Conservation (phyloP, 2,329 filamentous ascomycete genomes). For the Apiospora hydei region DNA sequence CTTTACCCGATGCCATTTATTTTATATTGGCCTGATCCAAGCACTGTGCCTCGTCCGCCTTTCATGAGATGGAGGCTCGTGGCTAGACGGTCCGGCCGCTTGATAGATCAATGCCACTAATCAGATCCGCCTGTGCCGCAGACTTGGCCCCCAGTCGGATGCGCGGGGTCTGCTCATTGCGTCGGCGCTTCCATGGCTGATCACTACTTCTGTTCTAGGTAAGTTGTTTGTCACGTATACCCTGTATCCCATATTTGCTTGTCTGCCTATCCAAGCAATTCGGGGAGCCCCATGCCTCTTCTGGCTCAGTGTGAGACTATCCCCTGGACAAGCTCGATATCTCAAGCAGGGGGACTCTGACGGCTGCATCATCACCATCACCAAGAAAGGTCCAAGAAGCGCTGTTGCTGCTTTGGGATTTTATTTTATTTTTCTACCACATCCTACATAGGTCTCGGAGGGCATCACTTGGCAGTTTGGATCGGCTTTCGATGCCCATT, state of each 20-base stretch:
- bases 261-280: not conserved
- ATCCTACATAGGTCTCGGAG: not conserved
- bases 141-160: not conserved
- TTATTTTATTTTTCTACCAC: too few relatives aligned
- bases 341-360: not conserved
- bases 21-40: not conserved
- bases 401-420: too few relatives aligned
- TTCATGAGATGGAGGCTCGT: not conserved
- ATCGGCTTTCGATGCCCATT: not conserved
- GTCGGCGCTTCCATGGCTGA: not conserved
- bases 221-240: not conserved
- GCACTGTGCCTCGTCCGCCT: too few relatives aligned
- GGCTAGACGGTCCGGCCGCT: conserved; percentile 2
- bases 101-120: not conserved
- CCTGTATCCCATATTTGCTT: not conserved
- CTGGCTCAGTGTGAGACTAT: not conserved
- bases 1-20: not conserved
- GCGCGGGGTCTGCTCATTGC: not conserved
- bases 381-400: too few relatives aligned
- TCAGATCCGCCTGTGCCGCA: not conserved
- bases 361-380: not conserved
- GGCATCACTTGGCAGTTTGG: not conserved
- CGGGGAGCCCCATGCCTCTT: not conserved
- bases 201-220: not conserved
- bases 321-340: not conserved